Evolutionary conservation across 306 rosid species (phyloP).

Genomic region (Castanospermum australe): DNA sequence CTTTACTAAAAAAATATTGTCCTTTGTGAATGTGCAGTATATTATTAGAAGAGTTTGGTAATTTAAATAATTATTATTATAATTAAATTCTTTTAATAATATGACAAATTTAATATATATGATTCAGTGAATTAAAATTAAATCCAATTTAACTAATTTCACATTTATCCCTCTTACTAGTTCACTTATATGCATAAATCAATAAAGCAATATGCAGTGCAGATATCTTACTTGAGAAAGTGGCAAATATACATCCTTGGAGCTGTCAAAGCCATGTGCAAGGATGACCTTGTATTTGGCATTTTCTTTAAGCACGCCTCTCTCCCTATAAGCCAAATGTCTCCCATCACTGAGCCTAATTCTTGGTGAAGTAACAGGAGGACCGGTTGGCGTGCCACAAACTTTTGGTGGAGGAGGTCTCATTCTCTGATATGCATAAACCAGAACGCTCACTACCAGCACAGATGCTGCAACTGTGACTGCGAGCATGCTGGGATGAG

Average conservation of each 20-base stretch:
- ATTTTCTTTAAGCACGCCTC: slow-evolving; percentile 48
- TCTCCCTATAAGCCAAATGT: slow-evolving; percentile 58
- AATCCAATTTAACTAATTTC: too few relatives aligned
- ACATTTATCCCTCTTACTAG: too few relatives aligned
- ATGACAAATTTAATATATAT: too few relatives aligned
- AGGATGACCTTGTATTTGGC: slow-evolving; percentile 53
- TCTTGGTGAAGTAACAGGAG: slow-evolving; percentile 56
- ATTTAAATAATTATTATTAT: too few relatives aligned
- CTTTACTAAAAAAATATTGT: too few relatives aligned
- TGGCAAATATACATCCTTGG: slow-evolving; percentile 55
- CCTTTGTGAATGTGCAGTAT: too few relatives aligned
- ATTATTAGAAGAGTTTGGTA: too few relatives aligned
- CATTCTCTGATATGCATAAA: slow-evolving; percentile 7
- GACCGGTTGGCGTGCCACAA: slow-evolving; percentile 49
- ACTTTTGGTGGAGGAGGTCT: slow-evolving; percentile 49
- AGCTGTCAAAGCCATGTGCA: slow-evolving; percentile 57
- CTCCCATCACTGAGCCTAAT: slow-evolving; percentile 57
- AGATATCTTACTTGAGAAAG: slow-evolving; percentile 40
- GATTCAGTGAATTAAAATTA: too few relatives aligned
- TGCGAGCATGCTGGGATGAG: not conserved
- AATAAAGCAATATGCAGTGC: not conserved
- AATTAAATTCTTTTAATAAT: too few relatives aligned
- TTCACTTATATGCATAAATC: too few relatives aligned
- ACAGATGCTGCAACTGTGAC: not conserved
- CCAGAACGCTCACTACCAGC: not conserved